Conservation (phyloP, 78 protist species). For the Dictyostelium firmibasis region DNA sequence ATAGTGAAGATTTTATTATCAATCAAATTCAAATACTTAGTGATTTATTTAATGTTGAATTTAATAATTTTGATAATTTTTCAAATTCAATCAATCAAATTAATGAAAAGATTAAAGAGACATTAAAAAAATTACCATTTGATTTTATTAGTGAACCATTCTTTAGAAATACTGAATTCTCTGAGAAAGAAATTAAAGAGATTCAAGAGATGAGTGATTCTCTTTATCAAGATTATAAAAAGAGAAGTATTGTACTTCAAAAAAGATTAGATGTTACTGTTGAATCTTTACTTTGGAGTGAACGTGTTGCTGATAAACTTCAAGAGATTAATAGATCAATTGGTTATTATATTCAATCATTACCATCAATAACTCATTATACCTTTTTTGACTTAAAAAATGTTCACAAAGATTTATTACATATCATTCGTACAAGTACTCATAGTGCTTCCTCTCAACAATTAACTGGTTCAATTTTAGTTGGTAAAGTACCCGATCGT, state of each 20-base stretch:
- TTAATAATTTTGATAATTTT: constrained; percentile 22
- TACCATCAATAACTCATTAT: constrained; percentile 45
- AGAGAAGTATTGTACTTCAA: constrained; percentile 22
- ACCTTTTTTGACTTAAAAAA: constrained; percentile 22
- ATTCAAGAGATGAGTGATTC: constrained; percentile 24
- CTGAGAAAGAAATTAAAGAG: constrained; percentile 12
- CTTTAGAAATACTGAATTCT: constrained; percentile 37
- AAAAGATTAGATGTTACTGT: constrained; percentile 61
- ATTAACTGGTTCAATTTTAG: constrained; percentile 1
- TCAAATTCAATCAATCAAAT: not conserved
- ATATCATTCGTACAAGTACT: constrained; percentile 19
- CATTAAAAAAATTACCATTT: constrained; percentile 8
- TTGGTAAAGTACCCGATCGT: constrained; percentile 74
- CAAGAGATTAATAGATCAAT: constrained; percentile 19
- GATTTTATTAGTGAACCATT: constrained; percentile 68
- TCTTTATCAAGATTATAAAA: constrained; percentile 36
- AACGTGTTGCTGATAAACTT: constrained; percentile 5
- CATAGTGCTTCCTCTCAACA: constrained; percentile 2
- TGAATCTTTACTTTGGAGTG: constrained; percentile 60
- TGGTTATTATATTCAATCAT: not conserved
- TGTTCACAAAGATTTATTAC: constrained; percentile 26
- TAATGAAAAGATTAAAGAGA: constrained; percentile 32
- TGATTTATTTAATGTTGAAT: constrained; percentile 45
- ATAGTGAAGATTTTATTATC: constrained; percentile 14
- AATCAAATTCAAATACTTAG: constrained; percentile 31